Conservation (phyloP, 352 stramenopile genomes). For the Globisporangium ultimum region DNA sequence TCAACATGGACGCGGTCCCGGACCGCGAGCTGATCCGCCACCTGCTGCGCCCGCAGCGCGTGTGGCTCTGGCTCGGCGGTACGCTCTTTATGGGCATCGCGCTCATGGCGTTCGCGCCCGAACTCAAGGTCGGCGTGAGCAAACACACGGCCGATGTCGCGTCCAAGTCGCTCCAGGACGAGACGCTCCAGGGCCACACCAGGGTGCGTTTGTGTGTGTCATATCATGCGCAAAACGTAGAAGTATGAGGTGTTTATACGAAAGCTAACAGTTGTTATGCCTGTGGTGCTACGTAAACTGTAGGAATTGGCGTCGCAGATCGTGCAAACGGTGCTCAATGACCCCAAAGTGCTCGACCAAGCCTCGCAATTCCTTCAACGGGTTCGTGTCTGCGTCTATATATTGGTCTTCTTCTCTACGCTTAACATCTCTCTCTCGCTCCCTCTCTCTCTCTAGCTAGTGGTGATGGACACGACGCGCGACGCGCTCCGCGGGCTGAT, state of each 20-base stretch:
- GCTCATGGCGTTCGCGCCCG: conserved; percentile 68
- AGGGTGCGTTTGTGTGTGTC: conserved; percentile 10
- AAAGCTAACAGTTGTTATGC: conserved; percentile 1
- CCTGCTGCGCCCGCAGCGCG: conserved; percentile 44
- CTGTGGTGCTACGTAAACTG: neutral
- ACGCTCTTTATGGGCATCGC: conserved; percentile 35
- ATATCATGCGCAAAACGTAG: neutral
- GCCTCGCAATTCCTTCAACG: conserved; percentile 70
- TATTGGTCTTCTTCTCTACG: conserved; percentile 5
- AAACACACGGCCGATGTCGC: conserved; percentile 82
- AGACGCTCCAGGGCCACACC: conserved; percentile 72
- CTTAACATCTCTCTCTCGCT: neutral
- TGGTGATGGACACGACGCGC: conserved; percentile 63
- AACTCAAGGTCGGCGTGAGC: conserved; percentile 78
- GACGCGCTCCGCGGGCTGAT: conserved; percentile 47
- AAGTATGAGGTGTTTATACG: neutral
- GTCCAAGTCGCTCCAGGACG: conserved; percentile 78
- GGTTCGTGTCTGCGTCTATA: conserved; percentile 21
- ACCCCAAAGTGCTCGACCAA: conserved; percentile 81
- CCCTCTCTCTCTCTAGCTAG: conserved; percentile 36
- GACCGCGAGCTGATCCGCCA: conserved; percentile 35
- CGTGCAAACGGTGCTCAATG: conserved; percentile 84
- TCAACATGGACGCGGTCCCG: conserved; percentile 26
- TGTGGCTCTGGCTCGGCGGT: conserved; percentile 55
- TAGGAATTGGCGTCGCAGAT: conserved; percentile 78